These are phyloP conservation scores for Microdochium bolleyi DNA, from an alignment of 2,329 filamentous ascomycete genomes.

Conservation along the genomic window DNA sequence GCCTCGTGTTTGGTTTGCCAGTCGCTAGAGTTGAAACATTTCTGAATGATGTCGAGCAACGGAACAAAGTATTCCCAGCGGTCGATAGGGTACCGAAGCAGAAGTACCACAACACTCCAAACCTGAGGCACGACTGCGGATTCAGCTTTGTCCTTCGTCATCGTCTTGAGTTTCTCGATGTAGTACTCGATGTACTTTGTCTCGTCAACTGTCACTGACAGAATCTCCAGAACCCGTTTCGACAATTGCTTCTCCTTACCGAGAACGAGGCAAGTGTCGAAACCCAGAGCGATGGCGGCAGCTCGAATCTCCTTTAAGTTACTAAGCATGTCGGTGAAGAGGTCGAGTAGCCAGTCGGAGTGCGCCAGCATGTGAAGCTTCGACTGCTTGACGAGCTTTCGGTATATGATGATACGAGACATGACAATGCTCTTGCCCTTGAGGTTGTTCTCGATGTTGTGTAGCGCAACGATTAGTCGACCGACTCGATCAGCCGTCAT, in stretches of 20 bases:
- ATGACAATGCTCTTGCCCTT: slow-evolving; percentile 75
- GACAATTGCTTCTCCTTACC: slow-evolving; percentile 62
- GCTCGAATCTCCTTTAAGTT: slow-evolving; percentile 66
- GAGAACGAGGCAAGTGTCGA: slow-evolving; percentile 60
- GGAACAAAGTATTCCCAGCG: slow-evolving; percentile 66
- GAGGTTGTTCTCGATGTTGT: slow-evolving; percentile 64
- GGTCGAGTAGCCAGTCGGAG: slow-evolving; percentile 71
- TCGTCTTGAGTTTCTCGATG: slow-evolving; percentile 55
- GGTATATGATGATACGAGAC: slow-evolving; percentile 72
- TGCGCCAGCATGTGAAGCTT: slow-evolving; percentile 63
- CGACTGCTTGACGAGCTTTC: slow-evolving; percentile 65
- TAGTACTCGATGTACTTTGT: slow-evolving; percentile 64
- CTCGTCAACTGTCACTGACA: slow-evolving; percentile 49
- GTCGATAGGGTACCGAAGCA: slow-evolving; percentile 58
- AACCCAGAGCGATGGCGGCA: slow-evolving; percentile 66
- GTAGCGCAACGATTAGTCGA: slow-evolving; percentile 61
- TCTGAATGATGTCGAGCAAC: slow-evolving; percentile 74
- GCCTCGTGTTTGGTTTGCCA: slow-evolving; percentile 64
- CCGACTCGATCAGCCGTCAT: slow-evolving; percentile 66
- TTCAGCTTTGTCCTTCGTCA: slow-evolving; percentile 58
- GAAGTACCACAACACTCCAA: slow-evolving; percentile 76
- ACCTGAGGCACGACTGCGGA: slow-evolving; percentile 71
- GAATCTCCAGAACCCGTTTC: slow-evolving; percentile 57
- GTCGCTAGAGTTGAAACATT: slow-evolving; percentile 77
- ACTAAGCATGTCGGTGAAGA: slow-evolving; percentile 77